phyloP scores from a whole-genome alignment of 163 green algal species.

The Scenedesmus sp. region DNA sequence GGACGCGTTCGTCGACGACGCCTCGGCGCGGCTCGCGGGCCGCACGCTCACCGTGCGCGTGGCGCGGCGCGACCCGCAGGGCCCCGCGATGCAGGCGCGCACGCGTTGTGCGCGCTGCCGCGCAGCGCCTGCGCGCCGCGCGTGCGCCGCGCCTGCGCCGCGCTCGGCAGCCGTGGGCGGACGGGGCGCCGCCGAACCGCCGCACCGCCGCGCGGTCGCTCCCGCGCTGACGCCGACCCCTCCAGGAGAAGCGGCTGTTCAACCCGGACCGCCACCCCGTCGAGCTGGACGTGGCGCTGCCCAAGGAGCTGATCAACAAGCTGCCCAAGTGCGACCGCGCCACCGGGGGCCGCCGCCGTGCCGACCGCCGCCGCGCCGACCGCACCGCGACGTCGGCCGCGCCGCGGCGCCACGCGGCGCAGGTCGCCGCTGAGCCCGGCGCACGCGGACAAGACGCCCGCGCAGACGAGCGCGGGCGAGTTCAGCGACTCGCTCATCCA shows the following conservation, averaged over 20 bases:
- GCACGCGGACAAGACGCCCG: constrained; percentile 13
- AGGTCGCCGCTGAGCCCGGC: neutral
- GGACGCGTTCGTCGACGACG: constrained; percentile 48
- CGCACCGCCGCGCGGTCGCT: too few species aligned
- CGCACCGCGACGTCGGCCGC: neutral
- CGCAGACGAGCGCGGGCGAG: constrained; percentile 6
- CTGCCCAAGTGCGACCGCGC: too few species aligned
- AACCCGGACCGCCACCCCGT: constrained; percentile 51
- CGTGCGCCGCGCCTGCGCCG: too few species aligned
- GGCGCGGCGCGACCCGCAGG: constrained; percentile 38
- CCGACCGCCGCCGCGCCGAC: too few species aligned
- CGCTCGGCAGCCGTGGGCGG: too few species aligned
- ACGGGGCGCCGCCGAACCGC: too few species aligned
- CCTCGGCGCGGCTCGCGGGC: constrained; percentile 31
- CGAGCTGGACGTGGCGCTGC: constrained; percentile 33
- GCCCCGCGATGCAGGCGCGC: constrained; percentile 49
- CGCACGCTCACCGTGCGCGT: constrained; percentile 37
- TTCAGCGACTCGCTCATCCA: constrained; percentile 6
- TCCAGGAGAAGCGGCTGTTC: constrained; percentile 34
- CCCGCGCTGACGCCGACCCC: too few species aligned
- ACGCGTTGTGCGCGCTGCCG: too few species aligned
- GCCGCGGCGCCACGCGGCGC: neutral
- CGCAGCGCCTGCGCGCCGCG: too few species aligned
- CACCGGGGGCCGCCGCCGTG: too few species aligned
- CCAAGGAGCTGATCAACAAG: constrained; percentile 18